These are phyloP conservation scores for Chrysanthemum makinoi DNA, from an alignment of 129 eudicot species.

Conservation along the genomic window DNA sequence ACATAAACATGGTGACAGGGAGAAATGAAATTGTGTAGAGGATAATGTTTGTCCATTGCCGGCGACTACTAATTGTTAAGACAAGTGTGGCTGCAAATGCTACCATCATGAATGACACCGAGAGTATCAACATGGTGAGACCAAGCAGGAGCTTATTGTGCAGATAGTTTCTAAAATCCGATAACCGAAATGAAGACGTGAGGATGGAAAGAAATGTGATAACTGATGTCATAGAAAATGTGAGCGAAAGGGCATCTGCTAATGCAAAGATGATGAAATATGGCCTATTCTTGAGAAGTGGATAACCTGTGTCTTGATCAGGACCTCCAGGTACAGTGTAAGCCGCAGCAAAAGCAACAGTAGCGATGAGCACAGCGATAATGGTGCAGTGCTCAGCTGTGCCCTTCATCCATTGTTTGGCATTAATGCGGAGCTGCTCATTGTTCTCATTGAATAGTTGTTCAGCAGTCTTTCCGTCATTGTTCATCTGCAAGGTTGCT, in stretches of 20 bases:
- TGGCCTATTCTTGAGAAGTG: slow-evolving; percentile 8
- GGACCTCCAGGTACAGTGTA: slow-evolving; percentile 37
- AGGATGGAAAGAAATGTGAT: slow-evolving; percentile 29
- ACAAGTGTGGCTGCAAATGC: not conserved
- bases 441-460: slow-evolving; percentile 17
- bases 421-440: slow-evolving; percentile 6
- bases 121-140: not conserved
- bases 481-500: slow-evolving; percentile 23
- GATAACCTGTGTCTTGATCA: slow-evolving; percentile 17
- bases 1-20: no score
- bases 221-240: slow-evolving; percentile 32
- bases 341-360: slow-evolving; percentile 37
- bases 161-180: slow-evolving; percentile 22
- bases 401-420: slow-evolving; percentile 36
- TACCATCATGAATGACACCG: not conserved
- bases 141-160: not conserved
- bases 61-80: no score
- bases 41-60: no score
- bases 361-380: slow-evolving; percentile 35
- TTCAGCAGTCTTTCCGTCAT: slow-evolving; percentile 23
- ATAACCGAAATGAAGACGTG: slow-evolving; percentile 28
- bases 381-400: slow-evolving; percentile 34
- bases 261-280: slow-evolving; percentile 25
- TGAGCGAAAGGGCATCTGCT: slow-evolving; percentile 27
- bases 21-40: no score